Conservation (phyloP, 1,139 yeast species). For the Blastobotrys buckinghamii region DNA sequence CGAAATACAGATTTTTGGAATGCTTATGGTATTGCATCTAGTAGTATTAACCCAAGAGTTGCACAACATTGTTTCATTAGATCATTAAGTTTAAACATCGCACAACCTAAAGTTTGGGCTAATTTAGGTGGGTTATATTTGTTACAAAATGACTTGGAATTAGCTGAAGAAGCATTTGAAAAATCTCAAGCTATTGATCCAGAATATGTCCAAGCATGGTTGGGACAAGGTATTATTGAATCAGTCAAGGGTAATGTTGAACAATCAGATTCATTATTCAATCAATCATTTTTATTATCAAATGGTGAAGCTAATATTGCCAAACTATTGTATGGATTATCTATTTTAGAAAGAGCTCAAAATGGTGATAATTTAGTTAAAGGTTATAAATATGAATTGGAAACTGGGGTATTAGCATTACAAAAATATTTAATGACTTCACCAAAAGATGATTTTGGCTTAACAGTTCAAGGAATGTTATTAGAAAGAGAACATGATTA, state of each 20-base stretch:
- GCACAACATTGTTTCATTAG: conserved; percentile 92
- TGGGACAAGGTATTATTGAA: conserved; percentile 73
- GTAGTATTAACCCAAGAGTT: conserved; percentile 57
- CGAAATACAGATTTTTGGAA: conserved; percentile 73
- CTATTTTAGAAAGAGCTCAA: conserved; percentile 38
- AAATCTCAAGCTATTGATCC: conserved; percentile 83
- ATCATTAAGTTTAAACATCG: conserved; percentile 63
- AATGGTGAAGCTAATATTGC: conserved; percentile 69
- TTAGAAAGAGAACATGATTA: conserved; percentile 68
- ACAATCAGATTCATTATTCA: conserved; percentile 52
- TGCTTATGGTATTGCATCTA: conserved; percentile 67
- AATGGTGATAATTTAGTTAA: conserved; percentile 9
- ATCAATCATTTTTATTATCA: conserved; percentile 73
- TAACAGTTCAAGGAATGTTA: conserved; percentile 41
- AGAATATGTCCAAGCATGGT: conserved; percentile 71
- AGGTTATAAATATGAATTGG: conserved; percentile 17
- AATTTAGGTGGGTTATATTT: conserved; percentile 76
- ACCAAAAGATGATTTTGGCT: conserved; percentile 60
- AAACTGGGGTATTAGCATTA: conserved; percentile 62
- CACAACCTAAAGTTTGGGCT: conserved; percentile 69
- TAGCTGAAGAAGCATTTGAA: conserved; percentile 68
- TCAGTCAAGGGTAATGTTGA: conserved; percentile 50
- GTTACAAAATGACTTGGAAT: conserved; percentile 57
- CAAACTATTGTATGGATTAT: conserved; percentile 63
- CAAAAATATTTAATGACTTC: conserved; percentile 60